Conservation (phyloP, 2,329 filamentous ascomycete genomes). For the Davidsoniella neocaledoniae region DNA sequence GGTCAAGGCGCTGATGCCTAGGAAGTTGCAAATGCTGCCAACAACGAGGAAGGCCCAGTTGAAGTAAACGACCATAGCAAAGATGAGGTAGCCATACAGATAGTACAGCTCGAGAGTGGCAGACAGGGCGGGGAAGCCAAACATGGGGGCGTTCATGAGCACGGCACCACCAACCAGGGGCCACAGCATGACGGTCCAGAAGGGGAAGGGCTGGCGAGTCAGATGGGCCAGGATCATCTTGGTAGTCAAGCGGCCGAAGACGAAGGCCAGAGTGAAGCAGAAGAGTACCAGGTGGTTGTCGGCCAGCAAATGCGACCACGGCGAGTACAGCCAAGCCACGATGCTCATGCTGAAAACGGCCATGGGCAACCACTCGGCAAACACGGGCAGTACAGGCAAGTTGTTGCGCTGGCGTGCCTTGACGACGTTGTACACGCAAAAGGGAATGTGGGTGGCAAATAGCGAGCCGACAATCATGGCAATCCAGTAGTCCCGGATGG, state of each 20-base stretch:
- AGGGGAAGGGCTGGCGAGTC: slow-evolving; percentile 84
- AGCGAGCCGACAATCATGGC: slow-evolving; percentile 49
- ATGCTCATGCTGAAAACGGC: slow-evolving; percentile 59
- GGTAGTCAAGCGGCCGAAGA: slow-evolving; percentile 94
- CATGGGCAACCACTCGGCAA: slow-evolving; percentile 91
- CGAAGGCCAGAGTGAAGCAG: slow-evolving; percentile 87
- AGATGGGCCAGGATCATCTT: slow-evolving; percentile 97
- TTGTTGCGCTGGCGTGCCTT: slow-evolving; percentile 54
- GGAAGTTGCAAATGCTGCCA: slow-evolving; percentile 73
- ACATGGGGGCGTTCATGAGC: slow-evolving; percentile 62
- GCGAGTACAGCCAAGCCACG: slow-evolving; percentile 75
- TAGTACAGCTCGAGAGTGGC: slow-evolving; percentile 59
- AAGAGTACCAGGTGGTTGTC: slow-evolving; percentile 86
- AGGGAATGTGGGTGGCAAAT: slow-evolving; percentile 62
- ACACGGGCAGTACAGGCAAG: slow-evolving; percentile 63
- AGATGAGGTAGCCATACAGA: slow-evolving; percentile 67
- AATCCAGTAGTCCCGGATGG: slow-evolving; percentile 81
- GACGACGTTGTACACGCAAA: slow-evolving; percentile 75
- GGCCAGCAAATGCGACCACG: slow-evolving; percentile 61
- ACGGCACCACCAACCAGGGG: slow-evolving; percentile 76
- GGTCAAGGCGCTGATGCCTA: slow-evolving; percentile 89
- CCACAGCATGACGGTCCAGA: slow-evolving; percentile 82
- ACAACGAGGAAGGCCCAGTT: slow-evolving; percentile 87
- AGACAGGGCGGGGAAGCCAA: slow-evolving; percentile 54
- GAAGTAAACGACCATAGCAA: slow-evolving; percentile 73